phyloP scores from a whole-genome alignment of 2,329 filamentous ascomycete genomes.

The Daldinia eschscholtzii region DNA sequence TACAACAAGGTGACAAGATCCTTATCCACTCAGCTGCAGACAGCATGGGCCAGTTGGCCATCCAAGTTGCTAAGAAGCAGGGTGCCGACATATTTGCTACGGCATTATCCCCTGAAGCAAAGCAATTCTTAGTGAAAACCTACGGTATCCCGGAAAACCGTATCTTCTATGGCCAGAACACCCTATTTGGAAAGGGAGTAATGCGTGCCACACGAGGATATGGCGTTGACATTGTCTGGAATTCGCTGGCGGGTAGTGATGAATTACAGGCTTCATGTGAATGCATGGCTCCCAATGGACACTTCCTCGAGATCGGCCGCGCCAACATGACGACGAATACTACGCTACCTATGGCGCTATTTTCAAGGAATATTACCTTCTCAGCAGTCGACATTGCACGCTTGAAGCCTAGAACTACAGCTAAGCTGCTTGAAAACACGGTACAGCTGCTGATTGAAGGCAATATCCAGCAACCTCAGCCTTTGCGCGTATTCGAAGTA shows the following conservation, averaged over 20 bases:
- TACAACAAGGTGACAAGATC: constrained; percentile 14
- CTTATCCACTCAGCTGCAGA: constrained; percentile 19
- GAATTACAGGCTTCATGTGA: constrained; percentile 10
- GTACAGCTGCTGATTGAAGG: constrained; percentile 11
- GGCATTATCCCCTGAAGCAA: background rate
- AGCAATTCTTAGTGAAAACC: constrained; percentile 1
- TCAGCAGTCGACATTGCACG: constrained; percentile 24
- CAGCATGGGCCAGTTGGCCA: constrained; percentile 12
- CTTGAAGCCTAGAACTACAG: background rate
- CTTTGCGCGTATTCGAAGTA: background rate
- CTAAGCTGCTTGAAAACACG: background rate
- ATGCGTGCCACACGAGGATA: constrained; percentile 13
- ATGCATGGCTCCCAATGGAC: constrained; percentile 12
- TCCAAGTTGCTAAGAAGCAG: constrained; percentile 10
- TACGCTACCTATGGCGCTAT: constrained; percentile 26
- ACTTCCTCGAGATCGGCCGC: constrained; percentile 27
- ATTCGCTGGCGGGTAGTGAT: constrained; percentile 4
- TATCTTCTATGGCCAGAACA: constrained; percentile 2
- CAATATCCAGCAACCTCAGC: constrained; percentile 14
- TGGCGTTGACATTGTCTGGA: constrained; percentile 18
- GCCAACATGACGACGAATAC: constrained; percentile 24
- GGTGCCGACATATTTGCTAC: constrained; percentile 19
- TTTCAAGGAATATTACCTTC: constrained; percentile 15
- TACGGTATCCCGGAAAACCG: constrained; percentile 11
- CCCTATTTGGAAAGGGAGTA: constrained; percentile 9